Evolutionary conservation across 1,284 basidiomycete species (phyloP), one percentile per base, ranked within the genome.

Genomic region (Cryptococcus sp.): DNA sequence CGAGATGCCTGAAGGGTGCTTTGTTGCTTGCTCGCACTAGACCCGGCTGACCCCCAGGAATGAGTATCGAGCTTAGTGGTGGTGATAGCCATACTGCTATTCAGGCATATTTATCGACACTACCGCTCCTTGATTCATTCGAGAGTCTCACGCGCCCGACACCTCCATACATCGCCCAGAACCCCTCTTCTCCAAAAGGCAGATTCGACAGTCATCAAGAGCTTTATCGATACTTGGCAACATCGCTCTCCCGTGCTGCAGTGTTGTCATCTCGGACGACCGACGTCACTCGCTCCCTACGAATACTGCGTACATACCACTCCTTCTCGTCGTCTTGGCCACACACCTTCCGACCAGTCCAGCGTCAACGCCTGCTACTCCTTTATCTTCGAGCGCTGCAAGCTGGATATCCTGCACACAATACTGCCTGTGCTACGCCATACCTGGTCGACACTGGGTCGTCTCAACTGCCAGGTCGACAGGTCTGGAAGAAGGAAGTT

Each of bases 311-410:
- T 54, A 78, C 82, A 78, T 69, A 74, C 70, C 89, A 90, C 64
- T 78, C 79, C 23, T 70, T 80, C 3, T 84, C 82, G 56, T 67
- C 79, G 1, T 80, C 81, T 57, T 92, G 89, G 88, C 85, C 87
- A 1, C 71, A 85, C 0, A 78, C 76, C 1, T 93, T 91, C 72
- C 80, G 86, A 11, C 78, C 87, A 14, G 76, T 76, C 10, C 87
- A 91, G 66, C 82, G 88, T 7, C 83, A 84, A 4, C 81, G 82
- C 1, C 77, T 91, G 44, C 80, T 83, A 14, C 76, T 80, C 5
- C 76, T 93, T 4, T 84, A 89, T 67, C 75, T 93, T 10, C 82
- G 85, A 2, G 84, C 86, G 1, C 79, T 90, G 31, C 76, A 85
- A 48, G 62, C 69, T 23, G 55, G 63, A n/a, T 79, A 52, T 44